phyloP scores from a whole-genome alignment of 139 green algal genomes.

The Astrephomene gubernaculifera region DNA sequence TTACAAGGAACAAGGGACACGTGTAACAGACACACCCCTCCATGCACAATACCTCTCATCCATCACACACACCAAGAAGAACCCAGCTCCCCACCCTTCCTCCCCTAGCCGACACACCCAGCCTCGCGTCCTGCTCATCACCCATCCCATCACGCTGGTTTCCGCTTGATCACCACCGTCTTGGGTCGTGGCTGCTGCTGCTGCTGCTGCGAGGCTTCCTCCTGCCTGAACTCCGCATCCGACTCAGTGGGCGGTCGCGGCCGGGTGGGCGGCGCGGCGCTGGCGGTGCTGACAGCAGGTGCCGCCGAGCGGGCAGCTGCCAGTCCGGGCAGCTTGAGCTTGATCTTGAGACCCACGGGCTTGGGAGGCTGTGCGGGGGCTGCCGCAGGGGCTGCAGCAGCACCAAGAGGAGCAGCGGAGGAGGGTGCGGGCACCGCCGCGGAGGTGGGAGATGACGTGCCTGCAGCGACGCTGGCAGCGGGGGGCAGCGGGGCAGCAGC shows the following conservation, averaged over 20 bases:
- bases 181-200: background rate
- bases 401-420: too few relatives aligned
- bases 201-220: background rate
- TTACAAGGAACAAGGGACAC: too few relatives aligned
- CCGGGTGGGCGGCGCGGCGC: background rate
- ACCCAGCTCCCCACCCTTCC: too few relatives aligned
- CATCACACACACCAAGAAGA: too few relatives aligned
- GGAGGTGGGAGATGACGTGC: background rate
- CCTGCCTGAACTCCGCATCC: background rate
- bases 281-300: conserved; percentile 7
- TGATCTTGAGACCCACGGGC: background rate
- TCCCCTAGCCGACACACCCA: too few relatives aligned
- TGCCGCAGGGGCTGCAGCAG: too few relatives aligned
- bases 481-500: too few relatives aligned
- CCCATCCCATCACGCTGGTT: background rate
- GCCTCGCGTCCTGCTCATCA: background rate
- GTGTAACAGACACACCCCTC: too few relatives aligned
- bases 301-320: background rate
- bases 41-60: too few relatives aligned
- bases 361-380: background rate
- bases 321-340: background rate
- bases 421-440: background rate
- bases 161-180: background rate
- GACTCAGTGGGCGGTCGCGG: background rate
- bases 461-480: background rate